These are phyloP conservation scores for Aspergillus egyptiacus DNA, from an alignment of 495 filamentous ascomycete species.

Conservation along the genomic window DNA sequence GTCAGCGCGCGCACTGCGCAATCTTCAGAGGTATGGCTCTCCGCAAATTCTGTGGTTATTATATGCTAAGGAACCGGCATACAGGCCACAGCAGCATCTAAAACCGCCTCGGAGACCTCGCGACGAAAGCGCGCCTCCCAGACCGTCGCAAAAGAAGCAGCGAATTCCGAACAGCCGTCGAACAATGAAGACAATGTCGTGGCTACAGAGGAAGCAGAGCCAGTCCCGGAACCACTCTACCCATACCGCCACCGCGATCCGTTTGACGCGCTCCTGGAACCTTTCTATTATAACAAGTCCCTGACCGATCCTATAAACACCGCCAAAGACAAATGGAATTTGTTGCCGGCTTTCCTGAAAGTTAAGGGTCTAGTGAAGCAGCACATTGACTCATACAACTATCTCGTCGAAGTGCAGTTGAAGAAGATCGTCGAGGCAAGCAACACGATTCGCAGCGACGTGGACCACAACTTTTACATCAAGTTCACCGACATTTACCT, in stretches of 20 bases:
- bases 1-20: constrained; percentile 18
- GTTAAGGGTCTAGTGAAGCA: constrained; percentile 95
- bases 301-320: constrained; percentile 91
- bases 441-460: constrained; percentile 76
- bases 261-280: constrained; percentile 86
- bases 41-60: constrained; percentile 8
- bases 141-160: constrained; percentile 10
- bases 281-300: constrained; percentile 93
- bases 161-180: constrained; percentile 12
- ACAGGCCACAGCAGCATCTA: constrained; percentile 14
- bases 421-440: constrained; percentile 94
- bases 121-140: constrained; percentile 22
- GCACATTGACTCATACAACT: constrained; percentile 98
- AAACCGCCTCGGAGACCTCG: constrained; percentile 8
- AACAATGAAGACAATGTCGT: constrained; percentile 5
- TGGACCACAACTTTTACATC: constrained; percentile 79
- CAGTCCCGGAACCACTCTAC: constrained; percentile 13
- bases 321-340: constrained; percentile 91
- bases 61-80: constrained; percentile 5
- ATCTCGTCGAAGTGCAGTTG: constrained; percentile 88
- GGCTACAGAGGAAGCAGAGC: not conserved
- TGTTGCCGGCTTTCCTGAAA: constrained; percentile 92
- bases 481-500: constrained; percentile 88
- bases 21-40: constrained; percentile 22
- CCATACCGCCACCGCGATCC: constrained; percentile 38